phyloP scores from a whole-genome alignment of 225 moss, liverwort and hornwort genomes.

The Marchantia paleacea region DNA sequence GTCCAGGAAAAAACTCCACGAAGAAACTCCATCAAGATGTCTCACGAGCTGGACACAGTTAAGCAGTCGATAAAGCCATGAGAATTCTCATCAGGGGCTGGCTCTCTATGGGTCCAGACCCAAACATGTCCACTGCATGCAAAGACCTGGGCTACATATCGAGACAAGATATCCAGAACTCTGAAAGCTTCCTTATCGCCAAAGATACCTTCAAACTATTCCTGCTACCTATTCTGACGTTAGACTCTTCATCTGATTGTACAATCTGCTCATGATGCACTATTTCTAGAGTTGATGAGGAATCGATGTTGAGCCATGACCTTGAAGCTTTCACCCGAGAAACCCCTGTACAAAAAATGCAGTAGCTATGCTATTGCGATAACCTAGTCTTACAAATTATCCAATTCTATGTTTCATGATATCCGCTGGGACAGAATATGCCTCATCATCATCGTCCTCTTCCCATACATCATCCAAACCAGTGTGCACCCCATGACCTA shows the following conservation, averaged over 20 bases:
- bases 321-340: not conserved
- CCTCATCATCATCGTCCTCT: constrained; percentile 59
- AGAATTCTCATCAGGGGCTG: not conserved
- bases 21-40: not conserved
- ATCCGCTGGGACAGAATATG: constrained; percentile 48
- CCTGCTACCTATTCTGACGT: not conserved
- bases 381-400: constrained; percentile 1
- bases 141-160: not conserved
- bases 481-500: constrained; percentile 17
- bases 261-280: not conserved
- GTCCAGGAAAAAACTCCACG: too few species aligned
- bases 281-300: not conserved
- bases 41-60: not conserved
- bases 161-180: not conserved
- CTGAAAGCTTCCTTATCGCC: not conserved
- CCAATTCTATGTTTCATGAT: constrained; percentile 25
- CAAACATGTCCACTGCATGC: not conserved
- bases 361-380: not conserved
- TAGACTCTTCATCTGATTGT: constrained; percentile 1
- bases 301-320: not conserved
- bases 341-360: constrained; percentile 2
- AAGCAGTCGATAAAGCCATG: not conserved
- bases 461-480: constrained; percentile 81
- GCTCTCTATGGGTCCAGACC: not conserved
- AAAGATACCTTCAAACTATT: not conserved